Evolutionary conservation across 2,329 filamentous ascomycete genomes (phyloP), one percentile per base, ranked within the genome.

Genomic region (Drechmeria coniospora): DNA sequence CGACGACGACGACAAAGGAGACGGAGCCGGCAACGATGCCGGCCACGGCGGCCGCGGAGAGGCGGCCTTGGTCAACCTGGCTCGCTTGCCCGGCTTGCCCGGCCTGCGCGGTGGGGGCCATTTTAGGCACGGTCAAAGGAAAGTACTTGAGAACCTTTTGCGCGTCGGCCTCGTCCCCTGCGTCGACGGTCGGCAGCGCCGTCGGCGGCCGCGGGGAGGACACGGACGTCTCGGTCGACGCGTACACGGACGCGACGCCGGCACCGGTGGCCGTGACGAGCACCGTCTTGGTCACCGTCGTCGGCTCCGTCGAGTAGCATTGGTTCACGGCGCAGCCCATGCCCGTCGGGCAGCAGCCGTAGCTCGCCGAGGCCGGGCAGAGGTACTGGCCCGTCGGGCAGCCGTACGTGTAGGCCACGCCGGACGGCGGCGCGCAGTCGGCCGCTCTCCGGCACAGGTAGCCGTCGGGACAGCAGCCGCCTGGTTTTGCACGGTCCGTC

Each of bases 1-100:
- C 51, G 15, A 61, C 47, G 2, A 61, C 47, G 2, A 65, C 30
- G 2, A 73, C 46, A 8, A 72, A 41, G 1, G 51, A 54, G 3
- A 65, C 47, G 9, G 59, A 59, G 1, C 63, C 67, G 2, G 56
- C 62, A 19, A 72, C 54, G 14, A 72, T 67, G 2, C 68, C 68
- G 3, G 60, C 66, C 3, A 73, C 47, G 15, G 59, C 50, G 1
- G 45, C 52, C 1, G 39, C 44, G 5, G 55, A 53, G 14, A 65
- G 46, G 9, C 53, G 48, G 14, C 45, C 37, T 18, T 45, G 37
- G 23, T 48, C 41, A 6, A 35, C 36, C 13, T 40, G 37, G 13
- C 36, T 35, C 7, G 38, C 34, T 1, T 46, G 43, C 3, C 48
- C 41, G 7, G 35, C 36, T 13, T 40, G 37, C 12, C 36, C 36